Percentiles rank a stretch among this genome's conserved stretches.
These are phyloP conservation scores for Talinum fruticosum DNA, from an alignment of 148 eudicot species.

Conservation along the genomic window DNA sequence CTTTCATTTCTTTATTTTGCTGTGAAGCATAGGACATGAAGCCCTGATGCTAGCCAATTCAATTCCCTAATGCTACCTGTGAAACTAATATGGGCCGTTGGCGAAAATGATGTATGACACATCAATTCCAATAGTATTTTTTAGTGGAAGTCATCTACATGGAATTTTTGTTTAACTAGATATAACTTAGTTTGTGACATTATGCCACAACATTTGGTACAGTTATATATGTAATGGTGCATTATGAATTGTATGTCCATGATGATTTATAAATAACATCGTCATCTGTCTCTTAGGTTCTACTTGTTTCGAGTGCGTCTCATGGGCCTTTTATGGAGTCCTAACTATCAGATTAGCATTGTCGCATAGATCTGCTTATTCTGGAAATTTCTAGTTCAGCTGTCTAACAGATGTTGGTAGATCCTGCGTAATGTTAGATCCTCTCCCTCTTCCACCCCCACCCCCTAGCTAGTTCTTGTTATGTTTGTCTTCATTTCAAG, in stretches of 20 bases:
- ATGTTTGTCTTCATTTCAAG: neutral
- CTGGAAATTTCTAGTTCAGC: neutral
- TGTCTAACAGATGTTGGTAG: neutral
- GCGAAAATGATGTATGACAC: too few relatives aligned
- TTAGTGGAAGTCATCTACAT: too few relatives aligned
- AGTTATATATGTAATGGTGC: neutral
- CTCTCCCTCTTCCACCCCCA: neutral
- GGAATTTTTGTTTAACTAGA: too few relatives aligned
- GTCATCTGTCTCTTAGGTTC: neutral
- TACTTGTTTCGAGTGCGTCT: neutral
- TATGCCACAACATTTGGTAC: neutral
- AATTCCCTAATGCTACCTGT: too few relatives aligned
- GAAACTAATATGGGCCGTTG: too few relatives aligned
- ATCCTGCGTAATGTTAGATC: neutral
- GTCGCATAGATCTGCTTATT: neutral
- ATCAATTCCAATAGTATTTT: too few relatives aligned
- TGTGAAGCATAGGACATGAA: too few relatives aligned
- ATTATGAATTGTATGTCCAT: neutral
- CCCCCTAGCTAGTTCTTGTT: neutral
- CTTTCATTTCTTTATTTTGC: too few relatives aligned
- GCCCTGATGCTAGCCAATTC: too few relatives aligned
- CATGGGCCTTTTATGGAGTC: neutral
- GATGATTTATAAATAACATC: neutral
- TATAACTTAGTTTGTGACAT: too few relatives aligned
- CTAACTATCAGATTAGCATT: neutral